A percentile compares a stretch with the other conserved stretches of the same genome.
phyloP scores from a whole-genome alignment of 139 green algal species.

The Chlamydomonas sp. region DNA sequence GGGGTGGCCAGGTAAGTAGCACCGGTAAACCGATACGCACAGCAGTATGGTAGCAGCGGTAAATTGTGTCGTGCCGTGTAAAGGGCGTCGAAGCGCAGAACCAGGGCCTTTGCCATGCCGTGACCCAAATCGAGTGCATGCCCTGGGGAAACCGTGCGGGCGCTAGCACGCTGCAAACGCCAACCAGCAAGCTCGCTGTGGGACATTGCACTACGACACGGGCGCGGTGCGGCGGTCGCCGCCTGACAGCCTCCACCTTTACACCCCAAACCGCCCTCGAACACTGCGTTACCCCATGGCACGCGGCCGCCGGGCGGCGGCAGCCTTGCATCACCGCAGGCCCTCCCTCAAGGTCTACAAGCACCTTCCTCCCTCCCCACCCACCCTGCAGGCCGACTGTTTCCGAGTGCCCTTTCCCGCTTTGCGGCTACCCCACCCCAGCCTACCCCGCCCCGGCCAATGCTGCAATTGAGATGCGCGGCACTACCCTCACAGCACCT shows the following conservation, averaged over 20 bases:
- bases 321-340: too few relatives aligned
- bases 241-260: too few relatives aligned
- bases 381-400: too few relatives aligned
- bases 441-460: neutral
- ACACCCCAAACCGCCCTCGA: too few relatives aligned
- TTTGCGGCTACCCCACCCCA: neutral
- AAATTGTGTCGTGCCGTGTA: neutral
- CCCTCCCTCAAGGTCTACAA: too few relatives aligned
- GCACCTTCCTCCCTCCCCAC: too few relatives aligned
- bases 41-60: neutral
- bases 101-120: neutral
- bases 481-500: neutral
- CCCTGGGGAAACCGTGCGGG: neutral
- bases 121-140: neutral
- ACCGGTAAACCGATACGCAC: neutral
- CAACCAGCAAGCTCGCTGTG: too few relatives aligned
- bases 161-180: neutral
- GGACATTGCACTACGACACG: too few relatives aligned
- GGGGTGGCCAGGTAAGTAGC: neutral
- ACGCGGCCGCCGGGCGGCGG: too few relatives aligned
- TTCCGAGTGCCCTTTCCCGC: too few relatives aligned
- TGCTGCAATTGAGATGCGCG: neutral
- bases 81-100: neutral
- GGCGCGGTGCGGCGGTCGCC: too few relatives aligned
- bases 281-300: too few relatives aligned